Conservation (phyloP, 257 asterid genomes). For the Leonotis leonurus region DNA sequence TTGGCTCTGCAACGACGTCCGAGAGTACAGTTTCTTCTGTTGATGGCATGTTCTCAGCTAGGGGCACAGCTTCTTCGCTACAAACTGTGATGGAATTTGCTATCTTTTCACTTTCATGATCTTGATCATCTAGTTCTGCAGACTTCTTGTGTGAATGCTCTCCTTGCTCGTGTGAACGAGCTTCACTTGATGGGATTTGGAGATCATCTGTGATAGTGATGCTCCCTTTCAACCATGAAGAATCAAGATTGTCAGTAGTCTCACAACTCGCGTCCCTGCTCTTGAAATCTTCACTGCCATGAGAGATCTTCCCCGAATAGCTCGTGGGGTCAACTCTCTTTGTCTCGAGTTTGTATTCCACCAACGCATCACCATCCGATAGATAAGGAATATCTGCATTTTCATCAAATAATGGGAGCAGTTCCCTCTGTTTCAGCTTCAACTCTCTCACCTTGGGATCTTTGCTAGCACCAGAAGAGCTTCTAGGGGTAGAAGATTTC, state of each 20-base stretch:
- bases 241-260: slow-evolving; percentile 24
- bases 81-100: slow-evolving; percentile 11
- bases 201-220: slow-evolving; percentile 24
- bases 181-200: slow-evolving; percentile 22
- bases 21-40: slow-evolving; percentile 17
- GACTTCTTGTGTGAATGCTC: slow-evolving; percentile 13
- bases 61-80: slow-evolving; percentile 19
- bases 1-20: slow-evolving; percentile 27
- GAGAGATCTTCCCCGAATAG: slow-evolving; percentile 56
- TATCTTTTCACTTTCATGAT: slow-evolving; percentile 21
- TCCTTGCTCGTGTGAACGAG: too few species aligned
- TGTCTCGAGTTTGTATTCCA: slow-evolving; percentile 50
- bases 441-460: slow-evolving; percentile 38
- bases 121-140: slow-evolving; percentile 18
- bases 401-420: slow-evolving; percentile 55
- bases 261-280: slow-evolving; percentile 47
- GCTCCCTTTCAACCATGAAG: slow-evolving; percentile 27
- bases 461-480: slow-evolving; percentile 36
- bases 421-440: slow-evolving; percentile 39
- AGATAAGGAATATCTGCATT: slow-evolving; percentile 28
- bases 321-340: slow-evolving; percentile 79
- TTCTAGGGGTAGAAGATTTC: slow-evolving; percentile 48
- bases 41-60: slow-evolving; percentile 14
- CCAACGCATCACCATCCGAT: slow-evolving; percentile 23
- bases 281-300: slow-evolving; percentile 67